Evolutionary conservation across 768 basidiomycete species (phyloP).

Genomic region (Auriscalpium orientale): DNA sequence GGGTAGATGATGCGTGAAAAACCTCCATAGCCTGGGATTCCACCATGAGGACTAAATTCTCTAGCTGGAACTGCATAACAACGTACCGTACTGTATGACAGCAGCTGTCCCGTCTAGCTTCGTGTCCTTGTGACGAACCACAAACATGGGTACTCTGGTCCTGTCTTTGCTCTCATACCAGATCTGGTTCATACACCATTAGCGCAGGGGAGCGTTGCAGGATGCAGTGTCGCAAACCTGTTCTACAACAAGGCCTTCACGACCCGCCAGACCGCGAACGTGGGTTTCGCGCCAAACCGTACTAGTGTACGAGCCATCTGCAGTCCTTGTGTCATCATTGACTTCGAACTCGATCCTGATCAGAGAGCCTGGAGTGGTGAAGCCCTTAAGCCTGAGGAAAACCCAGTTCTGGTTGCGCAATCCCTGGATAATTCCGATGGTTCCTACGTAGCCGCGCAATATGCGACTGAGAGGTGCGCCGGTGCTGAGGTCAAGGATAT

Average conservation of each 20-base stretch:
- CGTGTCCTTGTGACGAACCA: constrained; percentile 68
- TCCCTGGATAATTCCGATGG: constrained; percentile 39
- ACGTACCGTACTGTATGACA: constrained; percentile 65
- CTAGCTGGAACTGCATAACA: background rate
- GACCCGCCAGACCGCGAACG: constrained; percentile 47
- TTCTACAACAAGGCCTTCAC: constrained; percentile 59
- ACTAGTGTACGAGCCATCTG: constrained; percentile 39
- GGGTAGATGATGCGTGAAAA: constrained; percentile 69
- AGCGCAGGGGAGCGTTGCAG: background rate
- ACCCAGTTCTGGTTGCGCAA: constrained; percentile 50
- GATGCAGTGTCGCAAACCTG: constrained; percentile 37
- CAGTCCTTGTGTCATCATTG: constrained; percentile 18
- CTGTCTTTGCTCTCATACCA: constrained; percentile 82
- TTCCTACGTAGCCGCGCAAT: constrained; percentile 60
- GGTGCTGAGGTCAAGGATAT: constrained; percentile 46
- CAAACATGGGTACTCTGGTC: constrained; percentile 78
- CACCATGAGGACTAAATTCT: background rate
- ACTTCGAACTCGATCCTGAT: constrained; percentile 50
- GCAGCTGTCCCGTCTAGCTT: constrained; percentile 68
- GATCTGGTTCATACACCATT: constrained; percentile 32
- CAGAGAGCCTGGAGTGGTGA: constrained; percentile 64
- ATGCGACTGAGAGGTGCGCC: constrained; percentile 53
- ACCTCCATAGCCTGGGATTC: constrained; percentile 63
- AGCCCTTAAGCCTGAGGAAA: constrained; percentile 57
- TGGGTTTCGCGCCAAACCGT: constrained; percentile 48